These are phyloP conservation scores for Ogataea saltuana DNA, from an alignment of 805 yeast species.

Conservation along the genomic window DNA sequence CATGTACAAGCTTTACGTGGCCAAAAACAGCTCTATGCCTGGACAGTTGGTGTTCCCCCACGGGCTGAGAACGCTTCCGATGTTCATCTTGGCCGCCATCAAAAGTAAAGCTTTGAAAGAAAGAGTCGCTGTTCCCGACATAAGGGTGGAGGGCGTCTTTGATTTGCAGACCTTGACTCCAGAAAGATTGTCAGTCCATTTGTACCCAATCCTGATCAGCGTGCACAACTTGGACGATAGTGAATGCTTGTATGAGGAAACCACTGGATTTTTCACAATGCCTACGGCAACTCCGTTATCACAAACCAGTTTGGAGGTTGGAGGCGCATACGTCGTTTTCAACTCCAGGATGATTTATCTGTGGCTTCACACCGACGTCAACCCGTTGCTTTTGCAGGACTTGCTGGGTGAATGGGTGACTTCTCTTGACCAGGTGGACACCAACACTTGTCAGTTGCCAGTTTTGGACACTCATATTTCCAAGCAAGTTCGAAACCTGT, in stretches of 20 bases:
- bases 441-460: conserved; percentile 63
- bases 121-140: conserved; percentile 56
- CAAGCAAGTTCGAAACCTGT: conserved; percentile 61
- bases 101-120: conserved; percentile 66
- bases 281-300: conserved; percentile 53
- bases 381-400: conserved; percentile 67
- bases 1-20: conserved; percentile 52
- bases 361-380: conserved; percentile 70
- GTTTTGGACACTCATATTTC: conserved; percentile 68
- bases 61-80: conserved; percentile 68
- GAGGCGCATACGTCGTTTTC: conserved; percentile 79
- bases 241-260: conserved; percentile 53
- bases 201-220: conserved; percentile 81
- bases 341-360: conserved; percentile 61
- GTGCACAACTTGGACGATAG: conserved; percentile 62
- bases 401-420: conserved; percentile 62
- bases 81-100: conserved; percentile 64
- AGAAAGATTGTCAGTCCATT: conserved; percentile 56
- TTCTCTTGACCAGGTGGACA: conserved; percentile 46
- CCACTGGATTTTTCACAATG: conserved; percentile 43
- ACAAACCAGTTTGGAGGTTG: conserved; percentile 45
- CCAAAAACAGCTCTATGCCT: conserved; percentile 45
- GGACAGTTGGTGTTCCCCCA: conserved; percentile 81
- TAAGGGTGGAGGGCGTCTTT: conserved; percentile 56
- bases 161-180: conserved; percentile 54